Evolutionary conservation across 1,284 basidiomycete species (phyloP).

Genomic region (Ustilago tritici): DNA sequence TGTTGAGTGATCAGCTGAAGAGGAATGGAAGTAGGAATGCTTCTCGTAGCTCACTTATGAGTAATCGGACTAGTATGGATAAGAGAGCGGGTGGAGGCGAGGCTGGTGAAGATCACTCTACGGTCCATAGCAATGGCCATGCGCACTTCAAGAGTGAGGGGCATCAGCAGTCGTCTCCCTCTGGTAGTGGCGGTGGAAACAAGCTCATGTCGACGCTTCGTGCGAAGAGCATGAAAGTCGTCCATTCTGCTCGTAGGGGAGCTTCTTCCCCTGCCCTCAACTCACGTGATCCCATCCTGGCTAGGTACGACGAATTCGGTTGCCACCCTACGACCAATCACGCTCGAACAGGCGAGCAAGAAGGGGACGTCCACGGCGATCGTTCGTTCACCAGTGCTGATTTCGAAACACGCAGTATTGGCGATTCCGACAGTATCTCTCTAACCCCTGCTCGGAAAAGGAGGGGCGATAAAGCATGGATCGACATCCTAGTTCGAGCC

Average conservation of each 20-base stretch:
- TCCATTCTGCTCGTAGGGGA: conserved; percentile 35
- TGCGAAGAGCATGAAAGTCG: conserved; percentile 40
- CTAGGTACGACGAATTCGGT: conserved; percentile 5
- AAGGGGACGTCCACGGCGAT: conserved; percentile 25
- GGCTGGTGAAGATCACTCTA: background rate
- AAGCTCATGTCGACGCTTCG: conserved; percentile 47
- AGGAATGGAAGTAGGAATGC: conserved; percentile 23
- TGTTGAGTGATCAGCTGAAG: conserved; percentile 45
- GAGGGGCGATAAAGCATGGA: conserved; percentile 52
- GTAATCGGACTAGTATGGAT: conserved; percentile 19
- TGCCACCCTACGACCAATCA: background rate
- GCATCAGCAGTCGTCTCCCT: background rate
- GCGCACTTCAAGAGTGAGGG: conserved; percentile 32
- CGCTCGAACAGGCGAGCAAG: conserved; percentile 8
- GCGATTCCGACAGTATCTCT: conserved; percentile 20
- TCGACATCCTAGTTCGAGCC: conserved; percentile 55
- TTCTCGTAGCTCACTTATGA: conserved; percentile 21
- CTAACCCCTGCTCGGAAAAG: conserved; percentile 5
- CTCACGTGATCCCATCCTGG: conserved; percentile 2
- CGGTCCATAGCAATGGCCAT: conserved; percentile 8
- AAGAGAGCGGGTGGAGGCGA: conserved; percentile 7
- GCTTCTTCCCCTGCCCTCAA: conserved; percentile 29
- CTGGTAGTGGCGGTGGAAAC: conserved; percentile 4
- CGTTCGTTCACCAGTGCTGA: conserved; percentile 56
- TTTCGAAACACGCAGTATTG: conserved; percentile 57